phyloP scores from a whole-genome alignment of 2,329 filamentous ascomycete genomes.

The Phaeoacremonium minimum region DNA sequence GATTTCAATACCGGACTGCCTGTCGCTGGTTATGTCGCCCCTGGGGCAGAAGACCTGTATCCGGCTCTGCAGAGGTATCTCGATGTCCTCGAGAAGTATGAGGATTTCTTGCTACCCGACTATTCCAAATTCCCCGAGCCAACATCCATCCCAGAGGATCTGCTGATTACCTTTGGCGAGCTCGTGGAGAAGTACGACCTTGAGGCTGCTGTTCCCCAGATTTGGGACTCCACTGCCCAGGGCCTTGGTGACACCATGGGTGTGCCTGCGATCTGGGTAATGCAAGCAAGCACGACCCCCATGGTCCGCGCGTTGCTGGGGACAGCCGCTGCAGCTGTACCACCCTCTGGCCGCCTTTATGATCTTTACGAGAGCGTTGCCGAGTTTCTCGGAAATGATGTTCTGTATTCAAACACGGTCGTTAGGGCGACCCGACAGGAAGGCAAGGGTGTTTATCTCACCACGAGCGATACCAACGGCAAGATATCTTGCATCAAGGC shows the following conservation, averaged over 20 bases:
- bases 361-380: slow-evolving; percentile 13
- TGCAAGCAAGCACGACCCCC: slow-evolving; percentile 10
- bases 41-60: slow-evolving; percentile 3
- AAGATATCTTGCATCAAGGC: slow-evolving; percentile 18
- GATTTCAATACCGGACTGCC: slow-evolving; percentile 23
- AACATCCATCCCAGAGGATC: slow-evolving; percentile 33
- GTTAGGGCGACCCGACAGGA: slow-evolving; percentile 6
- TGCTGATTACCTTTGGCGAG: slow-evolving; percentile 34
- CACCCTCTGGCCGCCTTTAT: slow-evolving; percentile 12
- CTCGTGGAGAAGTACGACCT: slow-evolving; percentile 37
- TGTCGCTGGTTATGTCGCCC: slow-evolving; percentile 7
- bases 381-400: slow-evolving; percentile 11
- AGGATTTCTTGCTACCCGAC: slow-evolving; percentile 8
- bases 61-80: slow-evolving; percentile 8
- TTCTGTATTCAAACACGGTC: slow-evolving; percentile 16
- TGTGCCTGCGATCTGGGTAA: slow-evolving; percentile 11
- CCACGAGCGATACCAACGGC: background rate
- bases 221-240: slow-evolving; percentile 12
- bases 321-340: slow-evolving; percentile 10
- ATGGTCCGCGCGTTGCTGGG: slow-evolving; percentile 16
- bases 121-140: slow-evolving; percentile 4
- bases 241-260: slow-evolving; percentile 14
- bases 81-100: slow-evolving; percentile 16
- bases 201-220: slow-evolving; percentile 21
- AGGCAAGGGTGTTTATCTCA: slow-evolving; percentile 3